Percentiles rank a stretch among this genome's conserved stretches.
Conservation (phyloP, 1,139 yeast genomes). For the Blastobotrys serpentis region DNA sequence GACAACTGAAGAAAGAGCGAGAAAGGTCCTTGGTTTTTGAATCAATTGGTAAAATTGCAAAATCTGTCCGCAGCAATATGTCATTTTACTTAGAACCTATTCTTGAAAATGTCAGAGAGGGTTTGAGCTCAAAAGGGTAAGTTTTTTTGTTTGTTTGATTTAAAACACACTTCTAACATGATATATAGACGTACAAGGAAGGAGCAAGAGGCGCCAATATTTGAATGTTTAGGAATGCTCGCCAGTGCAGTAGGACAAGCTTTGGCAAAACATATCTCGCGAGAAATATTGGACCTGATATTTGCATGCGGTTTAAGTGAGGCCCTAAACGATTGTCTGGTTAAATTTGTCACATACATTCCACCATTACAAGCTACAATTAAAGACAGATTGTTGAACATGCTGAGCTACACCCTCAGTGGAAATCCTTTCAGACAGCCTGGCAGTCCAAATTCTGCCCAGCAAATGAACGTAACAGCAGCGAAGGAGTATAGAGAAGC, state of each 20-base stretch:
- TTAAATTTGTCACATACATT: constrained; percentile 64
- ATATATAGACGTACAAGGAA: constrained; percentile 50
- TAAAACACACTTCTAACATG: constrained; percentile 20
- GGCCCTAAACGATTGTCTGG: constrained; percentile 73
- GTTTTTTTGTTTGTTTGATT: too few species aligned
- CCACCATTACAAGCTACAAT: constrained; percentile 79
- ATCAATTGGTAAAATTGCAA: constrained; percentile 84
- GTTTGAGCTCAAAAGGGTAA: constrained; percentile 62
- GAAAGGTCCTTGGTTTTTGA: constrained; percentile 76
- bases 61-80: constrained; percentile 82
- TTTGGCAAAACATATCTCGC: constrained; percentile 79
- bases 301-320: constrained; percentile 80
- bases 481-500: constrained; percentile 78
- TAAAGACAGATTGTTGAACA: constrained; percentile 66
- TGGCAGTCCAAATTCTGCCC: constrained; percentile 73
- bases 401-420: constrained; percentile 73
- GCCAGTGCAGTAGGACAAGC: constrained; percentile 96
- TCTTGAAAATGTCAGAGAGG: constrained; percentile 78
- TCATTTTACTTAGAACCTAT: constrained; percentile 87
- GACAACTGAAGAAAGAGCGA: constrained; percentile 71
- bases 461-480: constrained; percentile 56
- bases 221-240: constrained; percentile 82
- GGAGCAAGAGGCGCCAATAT: constrained; percentile 83
- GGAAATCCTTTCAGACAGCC: constrained; percentile 84
- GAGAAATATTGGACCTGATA: constrained; percentile 76